Base-by-base conservation (phyloP, 164 flowering plant genomes). In the Magnolia changhungtana region DNA sequence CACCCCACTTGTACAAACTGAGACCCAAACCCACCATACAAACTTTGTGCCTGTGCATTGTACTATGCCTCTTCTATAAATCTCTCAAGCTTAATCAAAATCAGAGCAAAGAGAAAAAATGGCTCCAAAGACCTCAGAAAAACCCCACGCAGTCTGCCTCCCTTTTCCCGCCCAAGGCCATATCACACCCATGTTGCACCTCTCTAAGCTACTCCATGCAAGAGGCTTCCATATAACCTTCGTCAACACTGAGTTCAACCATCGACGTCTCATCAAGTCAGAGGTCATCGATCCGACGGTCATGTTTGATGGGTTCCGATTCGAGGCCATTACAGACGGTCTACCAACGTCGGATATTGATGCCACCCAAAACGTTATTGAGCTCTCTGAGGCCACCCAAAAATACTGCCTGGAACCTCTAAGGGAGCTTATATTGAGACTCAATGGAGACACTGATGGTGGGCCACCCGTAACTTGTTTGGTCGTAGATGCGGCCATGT, bases 401-500 rank as follows among this genome's bases (percentile, higher is more conserved):
- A 72, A 21, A 13, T 72, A 52, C 31, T 74, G 77, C 66, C 21
- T 72, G 64, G 69, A 23, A 7, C 81, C 89, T 0, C 55, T 69
- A 3, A 69, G 23, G 51, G 23, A 69, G 51, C 55, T 69, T 14
- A 37, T 69, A 4, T 20, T 65, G 68, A 65, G 68, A 65, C 29
- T 65, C 29, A 65, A 65, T 65, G 29, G 14, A 7, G 29, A 24
- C 0, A 29, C 74, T 2, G 9, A 29, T 0, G 82, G 69, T 9
- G 76, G 77, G 31, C 90, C 90, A 50, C 81, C 67, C 1, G 84
- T 88, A 1, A 78, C 74, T 13, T 84, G 85, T 68, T 75, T 88
- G 11, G 65, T 88, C 10, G 63, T 85, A 0, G 91, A 88, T 75
- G 91, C 87, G 1, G 67, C 84, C 63, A 84, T 87, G 89, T 77